A percentile compares a stretch with the other conserved stretches of the same genome.
phyloP scores from a whole-genome alignment of 495 filamentous ascomycete species.

The Penicillium longicatenatum region DNA sequence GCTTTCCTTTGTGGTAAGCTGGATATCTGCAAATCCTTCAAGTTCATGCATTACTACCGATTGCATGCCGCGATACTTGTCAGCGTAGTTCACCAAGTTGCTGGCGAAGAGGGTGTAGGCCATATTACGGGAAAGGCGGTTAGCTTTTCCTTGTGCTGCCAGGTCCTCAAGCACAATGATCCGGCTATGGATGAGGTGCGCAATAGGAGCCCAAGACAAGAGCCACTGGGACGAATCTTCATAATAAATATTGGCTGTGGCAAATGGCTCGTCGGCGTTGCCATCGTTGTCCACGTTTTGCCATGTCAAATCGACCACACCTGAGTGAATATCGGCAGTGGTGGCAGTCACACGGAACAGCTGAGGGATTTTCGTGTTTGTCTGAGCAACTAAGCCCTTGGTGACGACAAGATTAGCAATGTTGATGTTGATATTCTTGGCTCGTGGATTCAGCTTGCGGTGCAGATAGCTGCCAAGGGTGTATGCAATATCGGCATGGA shows the following conservation, averaged over 20 bases:
- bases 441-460: conserved; percentile 11
- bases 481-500: conserved; percentile 31
- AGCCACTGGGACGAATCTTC: conserved; percentile 22
- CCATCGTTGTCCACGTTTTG: neutral
- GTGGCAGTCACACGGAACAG: conserved; percentile 15
- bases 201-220: conserved; percentile 22
- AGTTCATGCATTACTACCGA: conserved; percentile 29
- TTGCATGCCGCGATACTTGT: conserved; percentile 43
- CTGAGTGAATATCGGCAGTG: conserved; percentile 10
- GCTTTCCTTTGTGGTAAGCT: conserved; percentile 23
- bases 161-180: conserved; percentile 29
- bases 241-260: conserved; percentile 23
- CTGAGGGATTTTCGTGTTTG: conserved; percentile 16
- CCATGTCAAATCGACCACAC: conserved; percentile 1
- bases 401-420: conserved; percentile 37
- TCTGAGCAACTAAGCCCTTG: conserved; percentile 29
- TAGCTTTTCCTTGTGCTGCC: conserved; percentile 26
- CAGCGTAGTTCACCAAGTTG: conserved; percentile 43
- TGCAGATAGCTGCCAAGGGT: conserved; percentile 32
- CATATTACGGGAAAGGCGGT: conserved; percentile 27
- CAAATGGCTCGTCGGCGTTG: conserved; percentile 21
- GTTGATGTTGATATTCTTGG: conserved; percentile 24
- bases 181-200: conserved; percentile 33
- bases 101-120: conserved; percentile 35
- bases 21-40: conserved; percentile 45